Evolutionary conservation across 257 asterid species (phyloP).

Genomic region (Solanum pennellii): DNA sequence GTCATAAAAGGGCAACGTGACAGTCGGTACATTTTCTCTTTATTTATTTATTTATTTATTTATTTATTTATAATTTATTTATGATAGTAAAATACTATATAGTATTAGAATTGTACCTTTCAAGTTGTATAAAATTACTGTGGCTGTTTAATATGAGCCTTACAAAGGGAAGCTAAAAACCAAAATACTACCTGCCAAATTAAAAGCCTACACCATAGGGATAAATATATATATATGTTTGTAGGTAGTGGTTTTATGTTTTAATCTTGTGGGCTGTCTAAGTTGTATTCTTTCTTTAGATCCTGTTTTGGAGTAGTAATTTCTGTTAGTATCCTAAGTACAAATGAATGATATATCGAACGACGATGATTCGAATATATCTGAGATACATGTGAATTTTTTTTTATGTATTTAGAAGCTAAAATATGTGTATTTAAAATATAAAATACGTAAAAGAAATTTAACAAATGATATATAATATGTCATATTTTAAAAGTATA

Average conservation of each 20-base stretch:
- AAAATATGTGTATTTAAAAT: no score
- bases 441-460: rapidly evolving
- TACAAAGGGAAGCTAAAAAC: not conserved
- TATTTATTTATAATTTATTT: not conserved
- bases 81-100: not conserved
- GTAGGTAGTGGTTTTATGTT: not conserved
- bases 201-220: not conserved
- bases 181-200: not conserved
- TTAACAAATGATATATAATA: no score
- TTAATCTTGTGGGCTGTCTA: slow-evolving; percentile 1
- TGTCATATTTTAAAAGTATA: no score
- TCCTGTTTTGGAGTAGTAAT: not conserved
- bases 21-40: not conserved
- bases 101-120: not conserved
- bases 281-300: not conserved
- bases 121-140: not conserved
- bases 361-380: no score
- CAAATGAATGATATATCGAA: no score
- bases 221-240: not conserved
- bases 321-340: not conserved
- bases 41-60: not conserved
- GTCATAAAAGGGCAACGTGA: not conserved
- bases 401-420: no score
- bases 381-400: no score
- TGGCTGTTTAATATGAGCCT: not conserved